These are phyloP conservation scores for Penicillium ochrochloron DNA, from an alignment of 495 filamentous ascomycete genomes.

Conservation along the genomic window DNA sequence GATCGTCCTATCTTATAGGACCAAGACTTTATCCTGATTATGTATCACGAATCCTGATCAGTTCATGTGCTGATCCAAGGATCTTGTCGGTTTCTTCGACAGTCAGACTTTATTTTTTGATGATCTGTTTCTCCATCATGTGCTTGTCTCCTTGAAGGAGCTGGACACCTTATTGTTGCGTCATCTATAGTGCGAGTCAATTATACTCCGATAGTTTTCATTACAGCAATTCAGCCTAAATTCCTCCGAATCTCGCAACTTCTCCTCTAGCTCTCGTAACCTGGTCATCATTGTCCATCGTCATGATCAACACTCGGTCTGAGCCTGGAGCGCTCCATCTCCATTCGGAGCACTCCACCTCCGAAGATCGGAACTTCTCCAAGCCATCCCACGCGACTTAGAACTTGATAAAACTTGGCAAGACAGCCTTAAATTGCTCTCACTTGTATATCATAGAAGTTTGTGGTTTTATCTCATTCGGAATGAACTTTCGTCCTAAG, in stretches of 20 bases:
- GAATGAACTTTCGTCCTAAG: neutral
- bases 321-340: constrained; percentile 3
- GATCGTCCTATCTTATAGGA: neutral
- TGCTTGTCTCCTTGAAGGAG: constrained; percentile 7
- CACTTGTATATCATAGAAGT: neutral
- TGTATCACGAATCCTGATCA: neutral
- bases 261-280: neutral
- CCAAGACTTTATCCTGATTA: neutral
- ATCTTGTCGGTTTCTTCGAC: neutral
- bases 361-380: constrained; percentile 25
- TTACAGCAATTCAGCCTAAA: no score
- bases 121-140: neutral
- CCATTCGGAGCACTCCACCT: constrained; percentile 14
- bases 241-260: constrained; percentile 10
- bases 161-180: neutral
- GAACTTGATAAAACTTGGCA: neutral
- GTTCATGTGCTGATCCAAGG: neutral
- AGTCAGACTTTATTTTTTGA: neutral
- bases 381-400: neutral
- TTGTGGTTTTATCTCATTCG: neutral
- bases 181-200: neutral
- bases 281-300: neutral
- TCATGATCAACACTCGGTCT: neutral
- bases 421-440: neutral
- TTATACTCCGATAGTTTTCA: neutral